phyloP scores from a whole-genome alignment of 768 basidiomycete species.

The Butyriboletus loyo region DNA sequence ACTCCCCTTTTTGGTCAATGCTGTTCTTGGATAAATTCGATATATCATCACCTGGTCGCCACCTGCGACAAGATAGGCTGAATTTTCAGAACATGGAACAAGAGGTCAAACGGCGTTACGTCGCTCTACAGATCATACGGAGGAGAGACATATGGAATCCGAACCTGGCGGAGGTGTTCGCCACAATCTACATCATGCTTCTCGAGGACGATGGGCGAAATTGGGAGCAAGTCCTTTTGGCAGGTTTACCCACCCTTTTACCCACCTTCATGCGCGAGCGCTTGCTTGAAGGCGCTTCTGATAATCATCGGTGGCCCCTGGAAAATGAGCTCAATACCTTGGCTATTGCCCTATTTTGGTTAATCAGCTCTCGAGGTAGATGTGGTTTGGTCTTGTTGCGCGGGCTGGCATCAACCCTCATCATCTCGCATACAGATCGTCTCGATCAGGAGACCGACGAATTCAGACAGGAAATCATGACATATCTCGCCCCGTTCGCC shows the following conservation, averaged over 20 bases:
- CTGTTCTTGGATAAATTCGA: conserved; percentile 53
- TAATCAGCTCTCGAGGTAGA: conserved; percentile 35
- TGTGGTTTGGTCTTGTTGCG: not conserved
- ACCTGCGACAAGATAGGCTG: conserved; percentile 30
- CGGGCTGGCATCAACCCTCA: not conserved
- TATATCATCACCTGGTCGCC: conserved; percentile 37
- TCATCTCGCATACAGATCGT: conserved; percentile 4
- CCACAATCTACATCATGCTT: conserved; percentile 55
- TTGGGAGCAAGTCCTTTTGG: conserved; percentile 43
- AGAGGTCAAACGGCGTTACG: conserved; percentile 47
- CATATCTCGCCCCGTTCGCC: conserved; percentile 42
- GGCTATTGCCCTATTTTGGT: conserved; percentile 48
- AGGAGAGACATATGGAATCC: conserved; percentile 35
- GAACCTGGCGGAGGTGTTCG: conserved; percentile 43
- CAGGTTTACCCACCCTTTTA: conserved; percentile 41
- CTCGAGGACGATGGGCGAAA: conserved; percentile 54
- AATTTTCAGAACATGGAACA: conserved; percentile 34
- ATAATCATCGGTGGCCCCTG: conserved; percentile 48
- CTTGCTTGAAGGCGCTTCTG: conserved; percentile 36
- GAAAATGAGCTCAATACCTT: conserved; percentile 44
- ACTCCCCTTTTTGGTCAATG: conserved; percentile 35
- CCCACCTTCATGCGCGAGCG: conserved; percentile 38
- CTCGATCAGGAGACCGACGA: conserved; percentile 35
- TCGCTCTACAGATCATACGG: conserved; percentile 45
- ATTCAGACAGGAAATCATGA: conserved; percentile 32